Evolutionary conservation across 805 yeast genomes (phyloP).

Genomic region (Cyberlindnera nakhonratchasimensis): DNA sequence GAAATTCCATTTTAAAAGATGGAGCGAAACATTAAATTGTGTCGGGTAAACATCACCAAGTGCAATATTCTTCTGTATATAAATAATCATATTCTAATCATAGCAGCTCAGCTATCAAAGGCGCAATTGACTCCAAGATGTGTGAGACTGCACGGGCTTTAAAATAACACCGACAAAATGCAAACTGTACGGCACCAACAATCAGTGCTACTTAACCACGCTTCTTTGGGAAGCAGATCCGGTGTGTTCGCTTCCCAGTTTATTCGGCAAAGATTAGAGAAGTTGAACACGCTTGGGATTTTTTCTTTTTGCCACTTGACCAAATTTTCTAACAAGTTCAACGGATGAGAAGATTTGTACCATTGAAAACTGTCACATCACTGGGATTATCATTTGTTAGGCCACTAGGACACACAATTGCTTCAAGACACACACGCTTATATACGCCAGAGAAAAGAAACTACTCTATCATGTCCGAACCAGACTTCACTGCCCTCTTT

Average conservation of each 20-base stretch:
- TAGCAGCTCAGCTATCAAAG: constrained; percentile 3
- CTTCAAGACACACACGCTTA: neutral
- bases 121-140: neutral
- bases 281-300: neutral
- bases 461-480: constrained; percentile 18
- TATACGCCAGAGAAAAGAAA: constrained; percentile 13
- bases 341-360: constrained; percentile 7
- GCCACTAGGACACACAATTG: neutral
- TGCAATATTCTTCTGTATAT: no score
- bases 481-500: constrained; percentile 20
- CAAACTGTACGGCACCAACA: neutral
- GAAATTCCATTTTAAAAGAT: no score
- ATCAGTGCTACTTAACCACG: neutral
- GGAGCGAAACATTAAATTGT: no score
- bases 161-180: constrained; percentile 1
- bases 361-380: constrained; percentile 1
- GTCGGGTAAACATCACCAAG: no score
- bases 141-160: constrained; percentile 2
- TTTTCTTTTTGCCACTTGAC: no score
- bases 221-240: constrained; percentile 3
- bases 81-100: no score
- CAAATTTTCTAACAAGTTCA: neutral
- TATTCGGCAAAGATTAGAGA: neutral
- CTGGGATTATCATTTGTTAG: constrained; percentile 3
- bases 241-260: neutral